phyloP scores from a whole-genome alignment of 1,284 basidiomycete species.

The Ceratobasidium sp. region DNA sequence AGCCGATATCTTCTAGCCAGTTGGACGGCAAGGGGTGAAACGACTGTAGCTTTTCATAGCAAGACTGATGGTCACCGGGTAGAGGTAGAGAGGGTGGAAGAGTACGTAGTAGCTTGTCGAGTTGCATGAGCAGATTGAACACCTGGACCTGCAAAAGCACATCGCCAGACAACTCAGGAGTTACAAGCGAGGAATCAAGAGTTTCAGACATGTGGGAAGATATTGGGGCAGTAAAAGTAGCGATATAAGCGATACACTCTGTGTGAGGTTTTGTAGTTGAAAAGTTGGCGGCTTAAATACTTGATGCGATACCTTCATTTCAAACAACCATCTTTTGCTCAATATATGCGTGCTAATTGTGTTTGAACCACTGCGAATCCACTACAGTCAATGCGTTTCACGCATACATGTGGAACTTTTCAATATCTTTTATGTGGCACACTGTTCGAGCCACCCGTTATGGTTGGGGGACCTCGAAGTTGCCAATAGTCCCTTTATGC shows the following conservation, averaged over 20 bases:
- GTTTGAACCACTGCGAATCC: too few species aligned
- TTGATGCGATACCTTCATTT: neutral
- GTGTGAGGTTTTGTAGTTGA: neutral
- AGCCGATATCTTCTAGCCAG: constrained; percentile 1
- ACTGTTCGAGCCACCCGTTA: too few species aligned
- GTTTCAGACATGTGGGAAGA: neutral
- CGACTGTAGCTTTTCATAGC: neutral
- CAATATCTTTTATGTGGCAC: too few species aligned
- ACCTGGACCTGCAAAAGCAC: neutral
- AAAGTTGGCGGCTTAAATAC: neutral
- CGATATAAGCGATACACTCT: neutral
- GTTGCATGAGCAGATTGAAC: constrained; percentile 14
- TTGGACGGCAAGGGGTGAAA: constrained; percentile 12
- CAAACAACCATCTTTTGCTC: neutral
- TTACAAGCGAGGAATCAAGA: neutral
- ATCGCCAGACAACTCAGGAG: neutral
- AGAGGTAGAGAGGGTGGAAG: neutral
- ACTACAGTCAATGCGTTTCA: too few species aligned
- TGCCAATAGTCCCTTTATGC: too few species aligned
- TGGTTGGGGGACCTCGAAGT: too few species aligned
- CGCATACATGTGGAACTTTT: too few species aligned
- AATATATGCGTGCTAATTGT: neutral
- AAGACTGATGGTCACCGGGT: neutral
- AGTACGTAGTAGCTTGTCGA: neutral
- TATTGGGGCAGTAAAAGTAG: neutral